phyloP scores from a whole-genome alignment of 2,329 filamentous ascomycete genomes.

The Curvularia sp. region DNA sequence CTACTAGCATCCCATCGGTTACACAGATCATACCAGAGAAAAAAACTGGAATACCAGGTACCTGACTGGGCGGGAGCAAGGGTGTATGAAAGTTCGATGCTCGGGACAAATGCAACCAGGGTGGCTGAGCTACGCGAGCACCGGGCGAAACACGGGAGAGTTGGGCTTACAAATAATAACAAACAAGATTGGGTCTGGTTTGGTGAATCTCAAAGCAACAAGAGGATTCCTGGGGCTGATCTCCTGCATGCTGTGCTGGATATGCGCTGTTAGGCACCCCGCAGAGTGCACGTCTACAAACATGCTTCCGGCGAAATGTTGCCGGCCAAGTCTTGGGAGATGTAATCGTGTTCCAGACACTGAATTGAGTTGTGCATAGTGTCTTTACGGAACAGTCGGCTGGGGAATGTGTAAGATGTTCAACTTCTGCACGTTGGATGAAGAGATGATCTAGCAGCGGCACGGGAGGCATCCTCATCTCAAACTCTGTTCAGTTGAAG shows the following conservation, averaged over 20 bases:
- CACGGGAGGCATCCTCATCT: neutral
- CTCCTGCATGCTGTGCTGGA: neutral
- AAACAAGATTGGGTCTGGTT: neutral
- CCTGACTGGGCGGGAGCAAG: neutral
- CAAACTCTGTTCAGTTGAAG: neutral
- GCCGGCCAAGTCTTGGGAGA: neutral
- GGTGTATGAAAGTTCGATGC: slow-evolving; percentile 21
- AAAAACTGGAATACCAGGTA: slow-evolving; percentile 3
- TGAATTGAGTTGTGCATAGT: neutral
- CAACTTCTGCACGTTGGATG: neutral
- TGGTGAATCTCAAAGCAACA: neutral
- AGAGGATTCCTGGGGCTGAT: neutral
- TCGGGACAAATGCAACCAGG: slow-evolving; percentile 29
- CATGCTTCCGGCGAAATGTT: neutral
- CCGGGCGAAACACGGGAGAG: neutral
- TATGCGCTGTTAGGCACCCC: neutral
- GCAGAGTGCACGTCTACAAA: neutral
- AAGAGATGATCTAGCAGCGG: neutral
- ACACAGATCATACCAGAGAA: neutral
- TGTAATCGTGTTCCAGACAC: neutral
- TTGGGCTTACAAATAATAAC: slow-evolving; percentile 2
- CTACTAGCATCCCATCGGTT: neutral
- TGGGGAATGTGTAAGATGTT: neutral
- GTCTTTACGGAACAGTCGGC: neutral
- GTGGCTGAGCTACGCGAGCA: slow-evolving; percentile 10